Evolutionary conservation across 73 alveolate genomes (phyloP), one percentile per base, ranked within the genome.

Genomic region (Paramecium tetraurelia): DNA sequence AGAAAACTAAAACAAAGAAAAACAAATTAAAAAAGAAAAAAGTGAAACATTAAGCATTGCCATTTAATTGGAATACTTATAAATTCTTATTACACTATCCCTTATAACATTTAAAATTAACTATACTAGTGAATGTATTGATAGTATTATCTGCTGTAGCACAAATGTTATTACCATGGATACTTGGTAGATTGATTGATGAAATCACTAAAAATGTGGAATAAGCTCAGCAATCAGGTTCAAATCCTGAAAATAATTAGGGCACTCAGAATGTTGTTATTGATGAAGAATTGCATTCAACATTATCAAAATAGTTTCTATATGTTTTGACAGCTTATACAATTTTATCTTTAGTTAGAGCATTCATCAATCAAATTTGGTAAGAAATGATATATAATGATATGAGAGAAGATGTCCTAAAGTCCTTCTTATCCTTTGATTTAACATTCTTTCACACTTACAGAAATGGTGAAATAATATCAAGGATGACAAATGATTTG

Each of bases 391-490:
- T 80, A 21, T 80, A 80, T 80, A 80, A 80, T 80, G 90, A 70
- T 22, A 46, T 89, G 85, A 89, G 87, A 70, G 87, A 63, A 72
- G 94, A 89, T 44, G 87, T 89, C 0, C 50, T 89, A 36, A 38
- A 40, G 35, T 27, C 21, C 5, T 89, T 89, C 20, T 40, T 89
- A 29, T 21, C 85, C 14, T 89, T 70, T 71, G 94, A 89, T 71
- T 31, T 89, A 11, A 83, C 75, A 24, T 89, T 89, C 58, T 89
- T 89, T 46, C 43, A 89, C 20, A 89, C 53, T 14, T 70, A 71
- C 76, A 89, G 87, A 44, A 89, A 77, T 27, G 94, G 94, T 12
- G 94, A 89, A 18, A 46, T 89, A 12, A 89, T 89, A 29, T 70
- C 92, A 10, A 77, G 94, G 27, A 44, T 89, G 76, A 83, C 92